These are phyloP conservation scores for Ramaria rubella DNA, from an alignment of 768 basidiomycete genomes.

Conservation along the genomic window DNA sequence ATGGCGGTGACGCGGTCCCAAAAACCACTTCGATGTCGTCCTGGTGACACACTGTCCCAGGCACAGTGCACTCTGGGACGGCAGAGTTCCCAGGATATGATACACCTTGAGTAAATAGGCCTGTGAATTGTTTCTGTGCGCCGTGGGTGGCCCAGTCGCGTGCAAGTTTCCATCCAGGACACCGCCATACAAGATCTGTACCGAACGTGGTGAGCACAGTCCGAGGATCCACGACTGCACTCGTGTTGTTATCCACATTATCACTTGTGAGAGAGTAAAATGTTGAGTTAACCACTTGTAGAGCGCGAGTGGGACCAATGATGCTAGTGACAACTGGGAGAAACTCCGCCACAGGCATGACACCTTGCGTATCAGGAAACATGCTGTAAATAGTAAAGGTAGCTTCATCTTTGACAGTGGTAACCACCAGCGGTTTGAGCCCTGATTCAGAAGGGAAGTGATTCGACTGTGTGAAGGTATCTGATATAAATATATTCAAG, in stretches of 20 bases:
- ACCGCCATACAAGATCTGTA: constrained; percentile 67
- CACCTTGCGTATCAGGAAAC: constrained; percentile 28
- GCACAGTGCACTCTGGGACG: constrained; percentile 48
- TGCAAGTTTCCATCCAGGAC: constrained; percentile 65
- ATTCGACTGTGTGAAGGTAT: constrained; percentile 54
- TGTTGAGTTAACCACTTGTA: constrained; percentile 36
- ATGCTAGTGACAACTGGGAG: constrained; percentile 31
- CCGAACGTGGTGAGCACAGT: constrained; percentile 50
- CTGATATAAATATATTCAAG: constrained; percentile 64
- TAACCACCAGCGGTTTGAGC: constrained; percentile 60
- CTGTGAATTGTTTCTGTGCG: constrained; percentile 67
- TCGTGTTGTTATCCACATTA: constrained; percentile 22
- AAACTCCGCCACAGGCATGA: constrained; percentile 37
- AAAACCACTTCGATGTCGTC: constrained; percentile 76
- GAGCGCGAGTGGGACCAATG: constrained; percentile 43
- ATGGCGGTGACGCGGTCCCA: constrained; percentile 54
- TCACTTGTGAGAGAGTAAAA: constrained; percentile 40
- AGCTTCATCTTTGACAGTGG: constrained; percentile 69
- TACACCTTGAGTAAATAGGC: constrained; percentile 56
- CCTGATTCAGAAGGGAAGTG: constrained; percentile 47
- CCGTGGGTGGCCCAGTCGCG: constrained; percentile 60
- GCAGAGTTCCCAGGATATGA: constrained; percentile 63
- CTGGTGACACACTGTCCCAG: constrained; percentile 65
- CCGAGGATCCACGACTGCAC: constrained; percentile 53
- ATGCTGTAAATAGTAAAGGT: constrained; percentile 49